phyloP scores from a whole-genome alignment of 169 alveolate genomes.

The Plasmodium coatneyi region DNA sequence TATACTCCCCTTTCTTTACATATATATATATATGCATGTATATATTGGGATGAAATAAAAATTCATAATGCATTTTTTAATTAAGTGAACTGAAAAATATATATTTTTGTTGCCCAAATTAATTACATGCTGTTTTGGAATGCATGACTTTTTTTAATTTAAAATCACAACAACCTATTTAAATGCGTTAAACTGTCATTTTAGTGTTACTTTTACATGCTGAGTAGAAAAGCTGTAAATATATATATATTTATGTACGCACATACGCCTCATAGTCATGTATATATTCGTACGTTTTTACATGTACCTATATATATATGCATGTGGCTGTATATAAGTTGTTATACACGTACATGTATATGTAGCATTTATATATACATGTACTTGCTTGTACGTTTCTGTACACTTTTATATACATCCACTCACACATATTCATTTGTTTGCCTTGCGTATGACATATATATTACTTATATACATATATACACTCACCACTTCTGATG shows the following conservation, averaged over 20 bases:
- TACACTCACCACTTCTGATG: not conserved
- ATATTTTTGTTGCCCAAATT: not conserved
- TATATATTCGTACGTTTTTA: not conserved
- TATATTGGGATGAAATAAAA: not conserved
- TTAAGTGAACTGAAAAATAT: not conserved
- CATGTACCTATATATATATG: not conserved
- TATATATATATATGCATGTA: not conserved
- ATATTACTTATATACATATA: not conserved
- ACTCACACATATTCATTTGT: not conserved
- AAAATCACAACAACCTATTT: not conserved
- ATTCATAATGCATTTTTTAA: not conserved
- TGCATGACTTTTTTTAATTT: not conserved
- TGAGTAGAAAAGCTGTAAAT: not conserved
- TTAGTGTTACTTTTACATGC: constrained; percentile 24
- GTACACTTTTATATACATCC: not conserved
- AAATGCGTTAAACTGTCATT: not conserved
- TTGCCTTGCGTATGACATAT: not conserved
- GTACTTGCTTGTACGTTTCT: not conserved
- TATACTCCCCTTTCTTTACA: not conserved
- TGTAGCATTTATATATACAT: not conserved
- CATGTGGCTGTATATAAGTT: not conserved
- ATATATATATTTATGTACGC: not conserved
- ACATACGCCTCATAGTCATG: not conserved
- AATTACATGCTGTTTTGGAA: not conserved
- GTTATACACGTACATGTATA: not conserved